Conservation (phyloP, 148 eudicot species). For the Rhododendron ovatum region DNA sequence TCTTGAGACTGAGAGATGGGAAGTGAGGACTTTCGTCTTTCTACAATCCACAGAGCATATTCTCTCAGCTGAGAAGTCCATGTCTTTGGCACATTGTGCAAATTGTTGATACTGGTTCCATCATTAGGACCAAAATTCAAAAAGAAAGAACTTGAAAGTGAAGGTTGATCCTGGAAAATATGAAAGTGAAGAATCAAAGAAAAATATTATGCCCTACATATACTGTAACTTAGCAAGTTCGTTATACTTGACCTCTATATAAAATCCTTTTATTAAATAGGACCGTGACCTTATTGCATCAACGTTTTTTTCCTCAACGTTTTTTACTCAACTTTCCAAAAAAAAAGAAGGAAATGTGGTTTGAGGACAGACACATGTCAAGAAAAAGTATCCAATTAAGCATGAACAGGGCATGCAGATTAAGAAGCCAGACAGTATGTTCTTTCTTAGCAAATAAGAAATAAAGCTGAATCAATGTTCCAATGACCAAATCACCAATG, state of each 20-base stretch:
- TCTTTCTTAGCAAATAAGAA: background rate
- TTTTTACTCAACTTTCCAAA: no score
- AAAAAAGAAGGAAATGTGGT: background rate
- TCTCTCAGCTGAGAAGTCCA: constrained; percentile 55
- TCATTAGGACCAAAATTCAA: constrained; percentile 27
- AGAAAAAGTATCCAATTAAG: background rate
- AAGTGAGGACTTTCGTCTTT: constrained; percentile 38
- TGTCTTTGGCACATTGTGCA: constrained; percentile 34
- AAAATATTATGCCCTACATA: background rate
- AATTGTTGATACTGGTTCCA: constrained; percentile 17
- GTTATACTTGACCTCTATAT: background rate
- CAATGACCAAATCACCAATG: background rate
- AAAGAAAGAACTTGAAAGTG: constrained; percentile 35
- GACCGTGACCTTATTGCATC: background rate
- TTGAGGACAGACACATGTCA: background rate
- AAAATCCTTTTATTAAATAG: background rate
- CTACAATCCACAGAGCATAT: constrained; percentile 35
- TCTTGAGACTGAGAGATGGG: constrained; percentile 39
- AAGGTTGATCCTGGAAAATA: constrained; percentile 63
- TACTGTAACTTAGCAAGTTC: background rate
- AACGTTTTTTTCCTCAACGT: background rate
- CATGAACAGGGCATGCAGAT: background rate
- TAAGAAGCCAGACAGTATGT: background rate
- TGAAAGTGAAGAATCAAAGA: background rate
- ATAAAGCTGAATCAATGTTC: background rate